Base-by-base conservation (phyloP, 192 early-diverging fungal species). In the Coemansia sp. region DNA sequence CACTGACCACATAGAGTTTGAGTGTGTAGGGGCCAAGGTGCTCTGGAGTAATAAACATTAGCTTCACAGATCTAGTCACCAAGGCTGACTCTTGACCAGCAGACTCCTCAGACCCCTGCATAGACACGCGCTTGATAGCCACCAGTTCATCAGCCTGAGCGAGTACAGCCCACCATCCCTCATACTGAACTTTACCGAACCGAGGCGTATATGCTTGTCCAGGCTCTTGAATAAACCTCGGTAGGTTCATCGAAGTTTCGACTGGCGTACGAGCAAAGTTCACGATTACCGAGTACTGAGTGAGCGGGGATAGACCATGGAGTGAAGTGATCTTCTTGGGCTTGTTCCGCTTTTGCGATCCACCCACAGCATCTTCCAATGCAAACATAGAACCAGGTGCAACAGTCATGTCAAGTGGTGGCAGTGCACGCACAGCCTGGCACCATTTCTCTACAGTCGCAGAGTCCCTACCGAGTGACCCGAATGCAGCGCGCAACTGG, bases 151-250 rank as follows among this genome's bases (percentile, higher is more conserved):
- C 74, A 3, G 31, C 78, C 57, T 95, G 88, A 1, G 91, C 95
- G 9, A 98, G 77, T 9, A 97, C 85, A 5, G 94, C 68, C 93
- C 93, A 99, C 94, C 95, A 99, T 0, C 93, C 91, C 72, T 99
- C 96, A 75, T 90, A 92, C 75, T 98, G 95, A 8, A 88, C 82
- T 72, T 98, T 97, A 18, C 95, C 92, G 72, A 98, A 99, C 65
- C 86, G 75, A 20, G 95, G 95, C 20, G 93, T 87, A 67, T 92
- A 84, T n/a, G 95, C 89, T 20, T 88, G 88, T 2, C 89, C 89
- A 24, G 63, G 64, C 50, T 81, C 76, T 43, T 64, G 47, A 20
- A 76, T 60, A 38, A 78, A 65, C 55, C 22, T 16, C 27, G 73
- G 73, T 49, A 3, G 18, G 15, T 24, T 63, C 24, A 78, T 27